These are phyloP conservation scores for Brettanomyces nanus DNA, from an alignment of 805 yeast species.

Conservation along the genomic window DNA sequence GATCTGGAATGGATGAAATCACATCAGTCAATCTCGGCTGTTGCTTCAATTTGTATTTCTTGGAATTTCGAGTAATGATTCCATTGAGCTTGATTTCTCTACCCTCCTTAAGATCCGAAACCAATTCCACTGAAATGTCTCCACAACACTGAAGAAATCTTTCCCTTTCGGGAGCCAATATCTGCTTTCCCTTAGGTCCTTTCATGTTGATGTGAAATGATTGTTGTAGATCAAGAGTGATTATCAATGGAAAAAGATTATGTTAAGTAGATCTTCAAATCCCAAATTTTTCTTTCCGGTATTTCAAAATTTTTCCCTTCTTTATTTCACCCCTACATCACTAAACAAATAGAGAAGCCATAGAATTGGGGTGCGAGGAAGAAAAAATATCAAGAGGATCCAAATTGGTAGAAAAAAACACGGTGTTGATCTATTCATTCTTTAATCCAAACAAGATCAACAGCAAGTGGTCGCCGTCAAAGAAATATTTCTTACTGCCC, in stretches of 20 bases:
- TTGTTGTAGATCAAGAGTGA: too few relatives aligned
- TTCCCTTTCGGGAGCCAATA: constrained; percentile 85
- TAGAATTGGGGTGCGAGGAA: too few relatives aligned
- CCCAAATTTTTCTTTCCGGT: not conserved
- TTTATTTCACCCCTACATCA: too few relatives aligned
- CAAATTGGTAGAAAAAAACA: too few relatives aligned
- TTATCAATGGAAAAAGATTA: too few relatives aligned
- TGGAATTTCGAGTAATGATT: constrained; percentile 72
- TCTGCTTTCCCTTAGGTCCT: constrained; percentile 43
- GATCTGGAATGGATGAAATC: constrained; percentile 92
- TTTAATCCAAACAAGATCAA: too few relatives aligned
- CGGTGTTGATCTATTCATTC: too few relatives aligned
- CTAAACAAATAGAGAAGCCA: too few relatives aligned
- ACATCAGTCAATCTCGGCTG: constrained; percentile 95
- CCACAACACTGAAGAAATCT: constrained; percentile 88
- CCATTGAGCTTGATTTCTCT: constrained; percentile 88
- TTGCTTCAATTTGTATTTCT: constrained; percentile 81
- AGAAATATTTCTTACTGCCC: too few relatives aligned
- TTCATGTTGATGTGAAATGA: constrained; percentile 7
- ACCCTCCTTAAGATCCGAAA: constrained; percentile 58
- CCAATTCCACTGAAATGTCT: constrained; percentile 81
- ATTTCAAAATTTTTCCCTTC: not conserved
- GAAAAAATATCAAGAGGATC: too few relatives aligned
- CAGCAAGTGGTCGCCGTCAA: too few relatives aligned
- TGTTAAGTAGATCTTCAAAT: not conserved